phyloP scores from a whole-genome alignment of 345 rosid species.

The Firmiana major region DNA sequence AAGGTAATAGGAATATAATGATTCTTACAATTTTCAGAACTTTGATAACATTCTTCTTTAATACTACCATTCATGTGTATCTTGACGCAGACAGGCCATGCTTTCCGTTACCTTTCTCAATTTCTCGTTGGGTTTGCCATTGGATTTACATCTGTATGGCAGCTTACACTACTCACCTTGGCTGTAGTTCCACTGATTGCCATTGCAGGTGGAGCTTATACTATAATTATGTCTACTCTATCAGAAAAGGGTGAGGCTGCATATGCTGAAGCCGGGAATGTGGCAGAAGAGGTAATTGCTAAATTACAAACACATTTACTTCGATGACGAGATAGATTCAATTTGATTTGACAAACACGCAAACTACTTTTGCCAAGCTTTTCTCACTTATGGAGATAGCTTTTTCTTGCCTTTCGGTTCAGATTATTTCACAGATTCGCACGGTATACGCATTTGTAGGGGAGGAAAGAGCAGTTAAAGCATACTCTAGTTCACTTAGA shows the following conservation, averaged over 20 bases:
- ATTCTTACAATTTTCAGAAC: background rate
- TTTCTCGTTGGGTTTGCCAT: constrained; percentile 58
- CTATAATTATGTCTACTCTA: constrained; percentile 61
- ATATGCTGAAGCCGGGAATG: constrained; percentile 76
- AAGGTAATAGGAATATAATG: constrained; percentile 41
- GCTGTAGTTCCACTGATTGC: constrained; percentile 87
- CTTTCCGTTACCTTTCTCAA: constrained; percentile 66
- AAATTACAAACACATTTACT: background rate
- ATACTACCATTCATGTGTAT: constrained; percentile 5
- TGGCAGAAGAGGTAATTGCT: constrained; percentile 66
- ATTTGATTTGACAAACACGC: background rate
- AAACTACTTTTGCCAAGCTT: background rate
- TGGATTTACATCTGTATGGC: constrained; percentile 73
- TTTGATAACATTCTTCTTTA: constrained; percentile 2
- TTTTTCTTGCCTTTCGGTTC: constrained; percentile 4
- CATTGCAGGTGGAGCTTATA: constrained; percentile 66
- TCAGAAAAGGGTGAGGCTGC: constrained; percentile 81
- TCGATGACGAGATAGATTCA: background rate
- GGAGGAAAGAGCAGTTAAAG: constrained; percentile 56
- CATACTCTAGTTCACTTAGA: constrained; percentile 56
- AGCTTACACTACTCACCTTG: constrained; percentile 75
- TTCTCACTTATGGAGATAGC: background rate
- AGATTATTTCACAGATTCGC: constrained; percentile 77
- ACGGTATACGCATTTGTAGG: constrained; percentile 80
- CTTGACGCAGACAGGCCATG: constrained; percentile 66